These are phyloP conservation scores for Trichoderma virens DNA, from an alignment of 495 filamentous ascomycete species.

Conservation along the genomic window DNA sequence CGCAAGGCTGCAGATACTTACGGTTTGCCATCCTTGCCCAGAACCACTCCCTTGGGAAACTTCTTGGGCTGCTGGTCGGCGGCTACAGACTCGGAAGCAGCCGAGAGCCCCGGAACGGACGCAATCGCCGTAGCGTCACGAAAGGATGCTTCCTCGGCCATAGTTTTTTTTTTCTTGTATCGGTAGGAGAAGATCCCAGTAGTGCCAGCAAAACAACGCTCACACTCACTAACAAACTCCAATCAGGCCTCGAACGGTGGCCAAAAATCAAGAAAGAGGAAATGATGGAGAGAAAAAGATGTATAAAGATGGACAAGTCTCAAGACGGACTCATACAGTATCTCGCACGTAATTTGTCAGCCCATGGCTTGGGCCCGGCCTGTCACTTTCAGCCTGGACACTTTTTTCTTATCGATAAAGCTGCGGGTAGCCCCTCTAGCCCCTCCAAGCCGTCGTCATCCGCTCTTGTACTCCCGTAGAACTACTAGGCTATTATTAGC, in stretches of 20 bases:
- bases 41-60: constrained; percentile 69
- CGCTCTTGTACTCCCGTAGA: too few species aligned
- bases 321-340: too few species aligned
- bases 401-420: constrained; percentile 30
- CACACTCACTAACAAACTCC: too few species aligned
- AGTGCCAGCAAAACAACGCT: too few species aligned
- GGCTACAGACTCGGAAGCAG: constrained; percentile 8
- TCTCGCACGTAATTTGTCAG: constrained; percentile 10
- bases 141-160: not conserved
- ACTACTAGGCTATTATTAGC: too few species aligned
- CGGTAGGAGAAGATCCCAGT: not conserved
- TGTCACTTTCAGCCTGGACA: constrained; percentile 8
- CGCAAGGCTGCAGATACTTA: too few species aligned
- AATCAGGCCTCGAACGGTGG: too few species aligned
- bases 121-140: not conserved
- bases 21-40: constrained; percentile 95
- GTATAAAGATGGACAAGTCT: too few species aligned
- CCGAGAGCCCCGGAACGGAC: not conserved
- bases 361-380: constrained; percentile 7
- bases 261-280: too few species aligned
- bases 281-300: too few species aligned
- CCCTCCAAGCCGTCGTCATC: not conserved
- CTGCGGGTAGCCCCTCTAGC: constrained; percentile 6
- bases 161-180: too few species aligned
- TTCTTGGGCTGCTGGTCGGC: constrained; percentile 26